phyloP scores from a whole-genome alignment of 2,329 filamentous ascomycete genomes.

The Trichoderma lentiforme region DNA sequence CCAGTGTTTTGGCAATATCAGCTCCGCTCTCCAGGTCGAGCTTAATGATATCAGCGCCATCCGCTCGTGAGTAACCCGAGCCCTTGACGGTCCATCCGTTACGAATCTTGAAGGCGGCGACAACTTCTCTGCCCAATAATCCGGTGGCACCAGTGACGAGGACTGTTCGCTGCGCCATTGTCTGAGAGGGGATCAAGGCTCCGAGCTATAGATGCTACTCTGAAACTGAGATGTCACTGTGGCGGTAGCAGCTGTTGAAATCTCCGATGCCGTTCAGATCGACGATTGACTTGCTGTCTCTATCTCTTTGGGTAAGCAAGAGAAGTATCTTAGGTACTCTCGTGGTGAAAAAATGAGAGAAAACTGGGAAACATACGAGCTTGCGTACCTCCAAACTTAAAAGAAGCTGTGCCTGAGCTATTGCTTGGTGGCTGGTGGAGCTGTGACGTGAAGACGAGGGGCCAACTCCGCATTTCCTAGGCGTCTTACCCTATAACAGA shows the following conservation, averaged over 20 bases:
- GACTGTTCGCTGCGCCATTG: constrained; percentile 44
- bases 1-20: constrained; percentile 50
- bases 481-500: neutral
- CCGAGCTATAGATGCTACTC: neutral
- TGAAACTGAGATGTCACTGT: neutral
- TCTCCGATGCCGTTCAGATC: neutral
- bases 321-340: neutral
- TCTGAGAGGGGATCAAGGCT: neutral
- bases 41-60: constrained; percentile 64
- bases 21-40: constrained; percentile 48
- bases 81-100: constrained; percentile 64
- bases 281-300: neutral
- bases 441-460: constrained; percentile 14
- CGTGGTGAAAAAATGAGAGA: neutral
- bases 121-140: constrained; percentile 75
- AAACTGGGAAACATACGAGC: neutral
- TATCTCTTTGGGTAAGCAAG: neutral
- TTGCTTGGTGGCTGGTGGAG: constrained; percentile 5
- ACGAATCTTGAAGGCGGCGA: constrained; percentile 61
- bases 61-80: constrained; percentile 70
- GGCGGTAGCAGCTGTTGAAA: neutral
- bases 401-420: neutral
- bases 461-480: neutral
- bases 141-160: constrained; percentile 84
- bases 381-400: neutral